Evolutionary conservation across 306 rosid genomes (phyloP), one percentile per base, ranked within the genome.

Genomic region (Cicer pinnatifidum): DNA sequence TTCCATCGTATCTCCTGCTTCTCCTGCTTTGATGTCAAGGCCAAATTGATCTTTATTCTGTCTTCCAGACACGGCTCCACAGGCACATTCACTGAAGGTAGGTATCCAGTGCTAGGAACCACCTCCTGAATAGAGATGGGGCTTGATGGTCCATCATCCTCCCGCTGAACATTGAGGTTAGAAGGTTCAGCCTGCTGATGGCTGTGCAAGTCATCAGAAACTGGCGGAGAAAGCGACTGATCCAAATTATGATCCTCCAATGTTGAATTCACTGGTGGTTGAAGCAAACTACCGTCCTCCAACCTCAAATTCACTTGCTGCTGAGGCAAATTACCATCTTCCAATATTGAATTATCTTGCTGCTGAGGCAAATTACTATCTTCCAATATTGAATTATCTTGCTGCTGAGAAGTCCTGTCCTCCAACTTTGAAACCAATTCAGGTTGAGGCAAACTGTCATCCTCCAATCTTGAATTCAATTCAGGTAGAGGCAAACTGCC

Each of bases 11-110:
- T 85, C 59, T 89, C 88, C 8, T 68, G 84, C 79, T 41, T 71
- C 68, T 91, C 89, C 73, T 83, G 89, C 86, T 87, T 93, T 1
- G 92, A 82, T 78, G 81, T 85, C 0, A 86, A 79, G 6, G 67
- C 73, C 84, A 87, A 19, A 67, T 75, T 82, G 54, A 84, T 61
- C 75, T 81, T 85, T 38, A 80, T 62, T 44, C 83, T 78, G 52
- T 79, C 85, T 64, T 79, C 93, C 16, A 33, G 11, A 9, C 37
- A 79, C 1, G 48, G 70, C 74, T 75, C 78, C 19, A 39, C 67
- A 35, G 60, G 19, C 45, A 88, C 92, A 80, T 89, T 91, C 43
- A 74, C 86, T 0, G 60, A 79, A 2, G 92, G 89, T 16, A 75
- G 69, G 69, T 78, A 84, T 65, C 23, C 80, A 47, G 72, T 52